Evolutionary conservation across 2,329 filamentous ascomycete genomes (phyloP).

Genomic region (Albophoma yamanashiensis): DNA sequence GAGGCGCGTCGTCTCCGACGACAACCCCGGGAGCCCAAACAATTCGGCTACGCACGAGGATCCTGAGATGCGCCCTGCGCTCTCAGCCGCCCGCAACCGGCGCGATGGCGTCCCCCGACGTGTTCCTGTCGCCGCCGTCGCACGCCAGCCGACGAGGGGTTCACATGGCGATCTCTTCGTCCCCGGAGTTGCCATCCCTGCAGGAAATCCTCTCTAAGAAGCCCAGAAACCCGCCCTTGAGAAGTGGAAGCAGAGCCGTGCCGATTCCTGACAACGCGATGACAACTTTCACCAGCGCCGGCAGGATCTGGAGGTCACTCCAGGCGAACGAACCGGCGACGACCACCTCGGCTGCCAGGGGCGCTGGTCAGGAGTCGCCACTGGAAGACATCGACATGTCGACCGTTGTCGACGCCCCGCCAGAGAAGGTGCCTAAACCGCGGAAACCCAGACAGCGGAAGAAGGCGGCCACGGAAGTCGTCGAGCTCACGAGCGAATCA

Average conservation of each 20-base stretch:
- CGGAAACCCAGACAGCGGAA: slow-evolving; percentile 10
- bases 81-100: slow-evolving; percentile 17
- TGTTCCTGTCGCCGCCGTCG: slow-evolving; percentile 18
- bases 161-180: slow-evolving; percentile 30
- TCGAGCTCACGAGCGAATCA: not conserved
- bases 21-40: slow-evolving; percentile 3
- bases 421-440: slow-evolving; percentile 7
- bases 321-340: slow-evolving; percentile 8
- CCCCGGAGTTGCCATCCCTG: slow-evolving; percentile 44
- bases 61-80: slow-evolving; percentile 37
- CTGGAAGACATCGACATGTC: slow-evolving; percentile 7
- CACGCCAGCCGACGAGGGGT: slow-evolving; percentile 20
- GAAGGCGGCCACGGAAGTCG: slow-evolving; percentile 1
- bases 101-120: slow-evolving; percentile 22
- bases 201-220: slow-evolving; percentile 33
- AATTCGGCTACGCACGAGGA: slow-evolving; percentile 17
- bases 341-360: not conserved
- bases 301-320: slow-evolving; percentile 22
- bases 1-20: not conserved
- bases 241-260: slow-evolving; percentile 24
- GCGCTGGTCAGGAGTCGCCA: not conserved
- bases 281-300: slow-evolving; percentile 30
- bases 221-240: slow-evolving; percentile 18
- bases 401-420: slow-evolving; percentile 11
- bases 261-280: slow-evolving; percentile 24